These are phyloP conservation scores for Dryadomyces sulphureus DNA, from an alignment of 2,329 filamentous ascomycete species.

Conservation along the genomic window DNA sequence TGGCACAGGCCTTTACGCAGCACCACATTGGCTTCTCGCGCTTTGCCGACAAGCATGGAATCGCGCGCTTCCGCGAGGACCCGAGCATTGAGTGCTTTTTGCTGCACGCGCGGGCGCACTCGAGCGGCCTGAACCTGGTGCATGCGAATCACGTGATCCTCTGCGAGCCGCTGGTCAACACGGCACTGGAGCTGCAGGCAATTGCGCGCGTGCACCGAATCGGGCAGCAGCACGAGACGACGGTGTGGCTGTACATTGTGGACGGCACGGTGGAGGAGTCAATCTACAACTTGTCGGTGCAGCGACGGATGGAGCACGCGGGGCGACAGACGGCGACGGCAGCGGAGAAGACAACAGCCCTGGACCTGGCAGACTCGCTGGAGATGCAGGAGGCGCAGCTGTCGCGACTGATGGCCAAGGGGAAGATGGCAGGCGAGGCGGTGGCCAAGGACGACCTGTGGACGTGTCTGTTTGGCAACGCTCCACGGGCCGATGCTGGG, in stretches of 20 bases:
- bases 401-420: constrained; percentile 54
- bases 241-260: constrained; percentile 92
- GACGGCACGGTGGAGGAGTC: constrained; percentile 81
- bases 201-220: constrained; percentile 93
- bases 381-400: constrained; percentile 65
- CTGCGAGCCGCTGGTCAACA: constrained; percentile 86
- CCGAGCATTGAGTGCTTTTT: constrained; percentile 67
- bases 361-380: constrained; percentile 74
- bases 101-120: constrained; percentile 76
- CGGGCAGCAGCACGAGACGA: constrained; percentile 75
- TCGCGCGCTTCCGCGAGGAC: constrained; percentile 63
- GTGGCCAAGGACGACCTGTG: constrained; percentile 70
- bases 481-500: constrained; percentile 15
- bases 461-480: constrained; percentile 69
- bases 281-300: constrained; percentile 77
- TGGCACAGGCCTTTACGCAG: constrained; percentile 52
- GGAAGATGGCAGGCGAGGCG: constrained; percentile 60
- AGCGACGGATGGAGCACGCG: constrained; percentile 66
- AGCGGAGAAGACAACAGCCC: constrained; percentile 22
- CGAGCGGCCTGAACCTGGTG: constrained; percentile 78
- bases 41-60: constrained; percentile 54
- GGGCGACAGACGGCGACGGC: constrained; percentile 24
- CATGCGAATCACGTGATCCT: constrained; percentile 91
- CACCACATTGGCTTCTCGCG: constrained; percentile 62
- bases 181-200: constrained; percentile 83